phyloP scores from a whole-genome alignment of 2,329 filamentous ascomycete genomes.

The Amesomyces nigricolor region DNA sequence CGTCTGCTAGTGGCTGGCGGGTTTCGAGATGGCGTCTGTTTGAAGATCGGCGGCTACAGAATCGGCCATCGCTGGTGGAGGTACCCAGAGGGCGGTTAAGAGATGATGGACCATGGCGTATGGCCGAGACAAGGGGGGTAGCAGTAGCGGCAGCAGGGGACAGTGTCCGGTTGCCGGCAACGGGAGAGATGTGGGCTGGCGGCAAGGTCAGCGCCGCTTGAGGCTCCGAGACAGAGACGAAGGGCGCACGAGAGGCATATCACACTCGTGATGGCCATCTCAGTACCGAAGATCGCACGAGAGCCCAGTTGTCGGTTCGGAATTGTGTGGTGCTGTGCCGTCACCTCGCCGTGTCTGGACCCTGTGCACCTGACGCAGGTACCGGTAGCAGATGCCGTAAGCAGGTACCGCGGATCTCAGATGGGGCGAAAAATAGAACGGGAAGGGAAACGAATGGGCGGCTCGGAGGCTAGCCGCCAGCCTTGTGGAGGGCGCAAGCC shows the following conservation, averaged over 20 bases:
- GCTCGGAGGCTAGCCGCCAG: slow-evolving; percentile 24
- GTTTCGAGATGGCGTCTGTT: slow-evolving; percentile 43
- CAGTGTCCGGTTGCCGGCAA: slow-evolving; percentile 5
- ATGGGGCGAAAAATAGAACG: slow-evolving; percentile 26
- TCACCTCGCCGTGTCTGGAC: slow-evolving; percentile 14
- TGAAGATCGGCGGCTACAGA: slow-evolving; percentile 43
- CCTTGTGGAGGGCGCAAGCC: slow-evolving; percentile 22
- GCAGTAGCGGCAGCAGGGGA: neutral
- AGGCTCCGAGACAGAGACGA: neutral
- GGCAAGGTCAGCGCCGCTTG: slow-evolving; percentile 5
- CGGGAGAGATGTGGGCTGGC: neutral
- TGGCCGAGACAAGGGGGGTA: slow-evolving; percentile 9
- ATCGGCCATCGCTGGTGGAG: slow-evolving; percentile 25
- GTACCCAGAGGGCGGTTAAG: slow-evolving; percentile 33
- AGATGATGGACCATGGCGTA: slow-evolving; percentile 23
- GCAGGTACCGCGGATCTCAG: slow-evolving; percentile 16
- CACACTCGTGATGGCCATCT: slow-evolving; percentile 7
- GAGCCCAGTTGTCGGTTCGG: slow-evolving; percentile 12
- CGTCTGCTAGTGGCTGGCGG: slow-evolving; percentile 47
- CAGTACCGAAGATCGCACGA: slow-evolving; percentile 1
- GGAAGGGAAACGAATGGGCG: slow-evolving; percentile 7
- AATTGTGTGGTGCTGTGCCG: slow-evolving; percentile 21
- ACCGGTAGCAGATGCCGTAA: neutral
- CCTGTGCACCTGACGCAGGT: slow-evolving; percentile 8
- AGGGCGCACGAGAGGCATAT: neutral